Evolutionary conservation across 2,329 filamentous ascomycete species (phyloP).

Genomic region (Sphaerostilbella broomeana): DNA sequence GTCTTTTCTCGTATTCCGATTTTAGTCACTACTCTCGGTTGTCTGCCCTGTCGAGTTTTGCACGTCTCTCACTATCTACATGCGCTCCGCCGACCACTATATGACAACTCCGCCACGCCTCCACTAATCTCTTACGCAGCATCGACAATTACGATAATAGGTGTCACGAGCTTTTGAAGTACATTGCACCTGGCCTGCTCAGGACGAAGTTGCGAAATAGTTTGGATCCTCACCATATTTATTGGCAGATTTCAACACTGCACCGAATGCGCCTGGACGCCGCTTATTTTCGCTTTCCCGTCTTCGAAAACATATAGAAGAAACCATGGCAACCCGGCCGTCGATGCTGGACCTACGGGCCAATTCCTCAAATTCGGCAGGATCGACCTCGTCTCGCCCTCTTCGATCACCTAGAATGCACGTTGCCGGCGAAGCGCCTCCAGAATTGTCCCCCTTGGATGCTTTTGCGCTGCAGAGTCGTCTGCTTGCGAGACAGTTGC

Average conservation of each 20-base stretch:
- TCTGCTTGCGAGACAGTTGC: constrained; percentile 77
- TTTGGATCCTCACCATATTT: background rate
- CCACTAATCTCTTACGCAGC: no score
- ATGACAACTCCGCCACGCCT: no score
- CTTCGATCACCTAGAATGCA: constrained; percentile 68
- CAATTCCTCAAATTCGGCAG: constrained; percentile 45
- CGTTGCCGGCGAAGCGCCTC: constrained; percentile 73
- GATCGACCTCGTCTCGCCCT: constrained; percentile 41
- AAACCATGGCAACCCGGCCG: constrained; percentile 48
- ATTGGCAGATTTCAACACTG: no score
- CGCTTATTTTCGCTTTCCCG: background rate
- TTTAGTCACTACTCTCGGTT: no score
- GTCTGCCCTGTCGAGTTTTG: no score
- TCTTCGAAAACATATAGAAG: constrained; percentile 4
- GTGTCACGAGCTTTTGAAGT: no score
- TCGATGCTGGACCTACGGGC: constrained; percentile 54
- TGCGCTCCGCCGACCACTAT: no score
- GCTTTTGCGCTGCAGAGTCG: constrained; percentile 90
- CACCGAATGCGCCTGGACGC: background rate
- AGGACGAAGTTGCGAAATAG: no score
- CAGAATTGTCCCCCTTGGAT: constrained; percentile 88
- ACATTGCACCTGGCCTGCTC: no score
- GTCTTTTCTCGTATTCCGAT: no score
- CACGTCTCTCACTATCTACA: no score
- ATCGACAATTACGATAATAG: no score